Conservation (phyloP, 495 filamentous ascomycete species). For the Mytilinidion resinicola region DNA sequence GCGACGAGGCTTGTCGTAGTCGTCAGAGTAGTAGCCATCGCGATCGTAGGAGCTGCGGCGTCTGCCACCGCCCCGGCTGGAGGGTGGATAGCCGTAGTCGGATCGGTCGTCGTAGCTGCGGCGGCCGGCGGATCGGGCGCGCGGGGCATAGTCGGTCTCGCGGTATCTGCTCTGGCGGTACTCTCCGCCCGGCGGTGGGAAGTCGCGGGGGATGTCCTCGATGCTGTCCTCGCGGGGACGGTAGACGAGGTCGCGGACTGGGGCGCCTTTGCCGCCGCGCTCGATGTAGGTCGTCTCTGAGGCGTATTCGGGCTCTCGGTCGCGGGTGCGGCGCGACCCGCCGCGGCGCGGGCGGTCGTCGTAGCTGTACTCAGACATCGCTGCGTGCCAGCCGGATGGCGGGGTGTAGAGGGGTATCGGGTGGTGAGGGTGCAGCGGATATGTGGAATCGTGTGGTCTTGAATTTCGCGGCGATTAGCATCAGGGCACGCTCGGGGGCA, state of each 20-base stretch:
- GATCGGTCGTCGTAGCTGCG: constrained; percentile 31
- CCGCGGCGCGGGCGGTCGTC: constrained; percentile 22
- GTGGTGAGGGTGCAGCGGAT: background rate
- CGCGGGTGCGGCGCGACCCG: constrained; percentile 28
- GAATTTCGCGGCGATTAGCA: background rate
- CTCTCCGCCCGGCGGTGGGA: constrained; percentile 37
- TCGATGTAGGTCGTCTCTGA: constrained; percentile 38
- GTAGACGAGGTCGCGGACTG: constrained; percentile 37
- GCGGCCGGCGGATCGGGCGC: constrained; percentile 29
- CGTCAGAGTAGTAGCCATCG: constrained; percentile 34
- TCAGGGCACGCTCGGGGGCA: background rate
- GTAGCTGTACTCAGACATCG: constrained; percentile 34
- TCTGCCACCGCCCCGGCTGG: constrained; percentile 15
- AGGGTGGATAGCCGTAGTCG: constrained; percentile 30
- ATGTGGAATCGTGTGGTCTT: constrained; percentile 4
- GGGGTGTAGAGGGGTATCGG: background rate
- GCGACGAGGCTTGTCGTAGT: constrained; percentile 26
- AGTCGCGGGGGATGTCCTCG: constrained; percentile 41
- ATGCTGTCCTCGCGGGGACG: constrained; percentile 39
- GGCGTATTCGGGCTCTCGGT: constrained; percentile 39
- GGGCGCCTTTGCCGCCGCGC: constrained; percentile 34
- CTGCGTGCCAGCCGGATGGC: background rate
- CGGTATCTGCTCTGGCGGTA: constrained; percentile 28
- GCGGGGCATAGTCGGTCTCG: constrained; percentile 31
- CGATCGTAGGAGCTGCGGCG: constrained; percentile 23